phyloP scores from a whole-genome alignment of 2,329 filamentous ascomycete species.

The Zymoseptoria pseudotritici region DNA sequence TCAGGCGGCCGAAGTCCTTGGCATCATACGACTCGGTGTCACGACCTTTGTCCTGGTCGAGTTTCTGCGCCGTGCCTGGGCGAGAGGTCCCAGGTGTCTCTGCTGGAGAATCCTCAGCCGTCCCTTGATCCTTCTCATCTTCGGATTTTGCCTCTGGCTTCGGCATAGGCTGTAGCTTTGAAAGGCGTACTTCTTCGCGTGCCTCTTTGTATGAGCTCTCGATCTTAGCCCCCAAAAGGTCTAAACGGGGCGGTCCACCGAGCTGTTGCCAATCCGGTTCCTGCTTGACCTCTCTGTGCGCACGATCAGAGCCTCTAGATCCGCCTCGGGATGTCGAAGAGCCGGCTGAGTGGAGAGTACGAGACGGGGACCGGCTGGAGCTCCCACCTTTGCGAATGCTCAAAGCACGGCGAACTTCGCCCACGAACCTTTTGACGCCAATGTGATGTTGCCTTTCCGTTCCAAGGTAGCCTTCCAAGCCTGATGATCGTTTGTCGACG shows the following conservation, averaged over 20 bases:
- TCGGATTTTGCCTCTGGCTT: not conserved
- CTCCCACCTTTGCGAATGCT: slow-evolving; percentile 43
- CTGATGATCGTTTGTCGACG: slow-evolving; percentile 8
- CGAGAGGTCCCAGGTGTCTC: slow-evolving; percentile 8
- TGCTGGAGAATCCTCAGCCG: not conserved
- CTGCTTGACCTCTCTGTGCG: slow-evolving; percentile 6
- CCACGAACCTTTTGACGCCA: slow-evolving; percentile 78
- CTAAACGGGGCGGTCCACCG: slow-evolving; percentile 34
- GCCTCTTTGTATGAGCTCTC: slow-evolving; percentile 23
- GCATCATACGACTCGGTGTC: slow-evolving; percentile 11
- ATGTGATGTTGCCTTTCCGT: slow-evolving; percentile 40
- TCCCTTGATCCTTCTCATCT: not conserved
- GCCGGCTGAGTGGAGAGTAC: slow-evolving; percentile 8
- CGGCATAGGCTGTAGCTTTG: slow-evolving; percentile 3
- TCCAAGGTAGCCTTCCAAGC: slow-evolving; percentile 8
- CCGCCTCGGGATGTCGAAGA: slow-evolving; percentile 53
- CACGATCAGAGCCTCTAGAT: slow-evolving; percentile 3
- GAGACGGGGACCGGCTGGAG: slow-evolving; percentile 13
- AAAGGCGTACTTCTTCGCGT: slow-evolving; percentile 7
- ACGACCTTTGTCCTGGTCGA: not conserved
- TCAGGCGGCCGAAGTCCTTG: slow-evolving; percentile 15
- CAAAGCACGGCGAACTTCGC: slow-evolving; percentile 75
- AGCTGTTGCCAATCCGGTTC: slow-evolving; percentile 22
- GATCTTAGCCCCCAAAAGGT: slow-evolving; percentile 58
- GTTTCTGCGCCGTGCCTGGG: slow-evolving; percentile 10